Evolutionary conservation across 495 filamentous ascomycete species (phyloP), one percentile per base, ranked within the genome.

Genomic region (Penicillium crystallinum): DNA sequence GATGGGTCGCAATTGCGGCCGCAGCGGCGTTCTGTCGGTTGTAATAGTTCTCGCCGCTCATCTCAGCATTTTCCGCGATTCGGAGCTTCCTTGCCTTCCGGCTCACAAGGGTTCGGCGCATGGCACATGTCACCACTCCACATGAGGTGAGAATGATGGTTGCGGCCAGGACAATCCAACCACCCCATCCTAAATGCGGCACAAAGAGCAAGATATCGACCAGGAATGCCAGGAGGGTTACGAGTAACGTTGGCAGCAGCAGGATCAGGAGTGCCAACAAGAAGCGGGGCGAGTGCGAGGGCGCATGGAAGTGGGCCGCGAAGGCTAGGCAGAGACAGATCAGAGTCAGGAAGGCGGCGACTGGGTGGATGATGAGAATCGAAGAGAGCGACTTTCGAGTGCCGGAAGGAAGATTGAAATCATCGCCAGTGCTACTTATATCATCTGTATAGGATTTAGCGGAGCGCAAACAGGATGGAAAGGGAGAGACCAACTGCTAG

Each of bases 151-250:
- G 88, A 38, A 97, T 72, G 50, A 97, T 88, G 15, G 91, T 93
- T 18, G 93, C 89, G 15, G 83, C 93, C 23, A 98, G 78, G 14
- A 97, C 93, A 53, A 98, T 82, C 81, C 91, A 98, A 53, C 91
- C 91, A 56, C 89, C 93, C 90, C 91, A 97, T 61, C 83, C 78
- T 68, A 96, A 66, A 71, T 97, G 93, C 30, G 93, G 93, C 21
- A 96, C 88, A 64, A 98, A 98, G 15, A 98, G 80, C 30, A 98
- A 70, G n/a, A 98, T 88, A 67, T 98, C 93, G 53, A 97, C 84
- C 46, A 98, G 75, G 70, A 98, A 97, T 18, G 90, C 87, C 21
- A 97, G 75, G 9, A 97, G 78, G 21, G 89, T 83, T 50, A 92
- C 82, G 34, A 98, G 74, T 29, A 97, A 81, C 4, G 90, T 91